Evolutionary conservation across 2,329 filamentous ascomycete species (phyloP).

Genomic region (Talaromyces islandicus): DNA sequence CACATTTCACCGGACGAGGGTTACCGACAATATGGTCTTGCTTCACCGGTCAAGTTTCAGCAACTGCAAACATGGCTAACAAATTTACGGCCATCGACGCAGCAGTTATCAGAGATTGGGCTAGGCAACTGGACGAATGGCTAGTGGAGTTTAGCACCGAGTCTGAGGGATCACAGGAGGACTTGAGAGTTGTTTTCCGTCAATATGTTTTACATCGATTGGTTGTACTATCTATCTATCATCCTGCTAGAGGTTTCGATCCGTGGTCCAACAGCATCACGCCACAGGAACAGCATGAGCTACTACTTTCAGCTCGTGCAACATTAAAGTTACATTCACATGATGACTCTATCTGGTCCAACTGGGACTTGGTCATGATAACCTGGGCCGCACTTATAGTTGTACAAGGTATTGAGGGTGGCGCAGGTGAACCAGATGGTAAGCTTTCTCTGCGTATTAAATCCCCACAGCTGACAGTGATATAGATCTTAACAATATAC

Average conservation of each 20-base stretch:
- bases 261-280: slow-evolving; percentile 11
- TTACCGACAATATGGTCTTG: slow-evolving; percentile 11
- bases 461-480: background rate
- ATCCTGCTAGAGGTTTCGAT: slow-evolving; percentile 9
- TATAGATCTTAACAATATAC: slow-evolving; percentile 8
- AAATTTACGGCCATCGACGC: slow-evolving; percentile 7
- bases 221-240: slow-evolving; percentile 12
- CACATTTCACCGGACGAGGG: slow-evolving; percentile 10
- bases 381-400: slow-evolving; percentile 12
- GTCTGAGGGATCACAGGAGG: slow-evolving; percentile 6
- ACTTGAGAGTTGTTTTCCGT: slow-evolving; percentile 9
- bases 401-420: slow-evolving; percentile 9
- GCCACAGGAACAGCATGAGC: slow-evolving; percentile 9
- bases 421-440: slow-evolving; percentile 9
- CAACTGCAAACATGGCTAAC: background rate
- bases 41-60: slow-evolving; percentile 2
- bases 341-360: slow-evolving; percentile 10
- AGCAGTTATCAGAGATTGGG: slow-evolving; percentile 10
- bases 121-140: slow-evolving; percentile 10
- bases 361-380: slow-evolving; percentile 10
- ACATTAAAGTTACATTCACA: slow-evolving; percentile 10
- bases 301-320: slow-evolving; percentile 10
- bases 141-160: slow-evolving; percentile 9
- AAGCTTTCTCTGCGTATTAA: background rate
- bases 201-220: slow-evolving; percentile 13